Evolutionary conservation across 1,284 basidiomycete genomes (phyloP).

Genomic region (Trametes polyzona): DNA sequence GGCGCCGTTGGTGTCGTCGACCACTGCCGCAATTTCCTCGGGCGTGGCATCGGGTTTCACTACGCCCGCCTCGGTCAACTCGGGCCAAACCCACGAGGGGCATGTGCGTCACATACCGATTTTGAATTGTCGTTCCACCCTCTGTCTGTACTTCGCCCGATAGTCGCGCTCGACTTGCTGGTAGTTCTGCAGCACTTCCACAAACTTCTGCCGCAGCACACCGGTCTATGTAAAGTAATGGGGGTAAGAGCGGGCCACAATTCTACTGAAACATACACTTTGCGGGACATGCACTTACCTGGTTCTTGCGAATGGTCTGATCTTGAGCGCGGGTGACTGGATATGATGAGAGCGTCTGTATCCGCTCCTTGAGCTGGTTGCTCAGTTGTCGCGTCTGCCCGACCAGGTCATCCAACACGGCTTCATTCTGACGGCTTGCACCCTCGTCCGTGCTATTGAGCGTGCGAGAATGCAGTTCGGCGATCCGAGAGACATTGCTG

Average conservation of each 20-base stretch:
- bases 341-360: conserved; percentile 55
- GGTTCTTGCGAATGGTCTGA: conserved; percentile 68
- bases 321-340: conserved; percentile 48
- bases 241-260: not conserved
- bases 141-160: conserved; percentile 78
- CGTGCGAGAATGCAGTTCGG: conserved; percentile 61
- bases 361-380: conserved; percentile 65
- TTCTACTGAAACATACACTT: not conserved
- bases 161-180: conserved; percentile 89
- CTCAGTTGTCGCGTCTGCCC: conserved; percentile 66
- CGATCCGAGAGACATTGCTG: conserved; percentile 59
- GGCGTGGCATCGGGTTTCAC: conserved; percentile 91
- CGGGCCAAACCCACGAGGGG: not conserved
- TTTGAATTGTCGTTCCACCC: conserved; percentile 88
- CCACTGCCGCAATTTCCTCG: conserved; percentile 81
- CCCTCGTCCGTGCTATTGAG: conserved; percentile 59
- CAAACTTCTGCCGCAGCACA: conserved; percentile 62
- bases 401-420: conserved; percentile 59
- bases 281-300: conserved; percentile 49
- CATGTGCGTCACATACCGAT: conserved; percentile 62
- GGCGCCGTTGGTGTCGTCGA: conserved; percentile 64
- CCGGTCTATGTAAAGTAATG: conserved; percentile 44
- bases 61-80: conserved; percentile 27
- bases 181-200: conserved; percentile 72
- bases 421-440: conserved; percentile 47